Evolutionary conservation across 352 stramenopile genomes (phyloP), one percentile per base, ranked within the genome.

Genomic region (Globisporangium paddicum): DNA sequence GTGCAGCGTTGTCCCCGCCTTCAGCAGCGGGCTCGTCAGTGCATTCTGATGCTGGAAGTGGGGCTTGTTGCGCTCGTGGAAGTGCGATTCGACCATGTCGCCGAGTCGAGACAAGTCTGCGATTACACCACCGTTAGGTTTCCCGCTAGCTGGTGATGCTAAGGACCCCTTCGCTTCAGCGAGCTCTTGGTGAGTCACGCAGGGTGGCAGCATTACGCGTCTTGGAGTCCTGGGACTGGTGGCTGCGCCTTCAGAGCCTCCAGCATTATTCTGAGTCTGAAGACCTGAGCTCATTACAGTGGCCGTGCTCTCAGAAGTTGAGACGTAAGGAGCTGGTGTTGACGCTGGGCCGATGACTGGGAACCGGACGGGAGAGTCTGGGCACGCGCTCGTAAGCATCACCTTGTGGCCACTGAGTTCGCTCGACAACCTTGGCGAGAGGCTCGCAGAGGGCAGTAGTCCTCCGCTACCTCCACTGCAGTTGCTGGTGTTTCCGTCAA

Each of bases 31-130:
- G 26, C 40, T 62, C 19, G n/a, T 53, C 18, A 19, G 16, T 13
- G 28, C 47, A 32, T 53, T 3, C 5, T 48, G 18, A 16, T 30
- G 60, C 50, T 57, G 47, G 34, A 8, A 66, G 37, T 68, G 52
- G 21, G 60, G 65, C 5, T 68, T 55, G 19, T 73, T 63, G 32
- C 69, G 74, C 21, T 79, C 67, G 16, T 71, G 58, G 41, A 82
- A 80, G 18, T 82, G 68, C 3, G 71, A 53, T 42, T 82, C 60
- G 16, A 82, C 46, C 60, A 86, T 79, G 28, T 81, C 59, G 13
- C 63, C 67, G 25, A 85, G 52, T 1, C 69, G 68, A 28, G 70
- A 57, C 4, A 30, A 53, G 10, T 58, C 40, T 6, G 23, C 9
- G 6, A 26, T 26, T 18, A 7, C 5, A n/a, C 16, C 41, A 14